Percentiles rank a stretch among this genome's conserved stretches.
Evolutionary conservation across 805 yeast genomes (phyloP).

Genomic region (Jamesozyma rosinii): DNA sequence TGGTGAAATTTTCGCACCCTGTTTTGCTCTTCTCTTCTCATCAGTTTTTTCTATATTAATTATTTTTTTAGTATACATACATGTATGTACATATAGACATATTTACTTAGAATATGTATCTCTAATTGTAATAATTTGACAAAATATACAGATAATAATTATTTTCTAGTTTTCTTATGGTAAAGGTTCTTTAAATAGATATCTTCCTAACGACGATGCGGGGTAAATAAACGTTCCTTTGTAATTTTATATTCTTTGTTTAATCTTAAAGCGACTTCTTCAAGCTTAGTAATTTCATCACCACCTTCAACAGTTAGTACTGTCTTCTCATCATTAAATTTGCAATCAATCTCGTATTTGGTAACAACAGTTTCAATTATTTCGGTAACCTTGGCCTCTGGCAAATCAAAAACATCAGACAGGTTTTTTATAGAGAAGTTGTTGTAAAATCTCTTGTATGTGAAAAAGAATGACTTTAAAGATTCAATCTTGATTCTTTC

Average conservation of each 20-base stretch:
- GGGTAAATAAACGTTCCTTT: slow-evolving; percentile 27
- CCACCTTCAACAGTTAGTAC: slow-evolving; percentile 63
- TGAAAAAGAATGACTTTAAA: slow-evolving; percentile 83
- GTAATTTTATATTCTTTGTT: slow-evolving; percentile 32
- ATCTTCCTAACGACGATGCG: slow-evolving; percentile 14
- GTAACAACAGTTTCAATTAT: slow-evolving; percentile 69
- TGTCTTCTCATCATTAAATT: slow-evolving; percentile 53
- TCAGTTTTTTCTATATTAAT: not conserved
- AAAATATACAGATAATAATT: slow-evolving; percentile 1
- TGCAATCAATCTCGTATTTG: slow-evolving; percentile 65
- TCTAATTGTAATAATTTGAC: not conserved
- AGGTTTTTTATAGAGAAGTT: slow-evolving; percentile 63
- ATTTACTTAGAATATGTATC: slow-evolving; percentile 1
- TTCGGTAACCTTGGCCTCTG: slow-evolving; percentile 46
- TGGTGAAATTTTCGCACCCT: too few species aligned
- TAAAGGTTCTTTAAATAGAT: not conserved
- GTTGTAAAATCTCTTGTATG: slow-evolving; percentile 66
- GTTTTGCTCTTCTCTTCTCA: not conserved
- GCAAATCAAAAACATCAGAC: slow-evolving; percentile 56
- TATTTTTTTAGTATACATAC: slow-evolving; percentile 1
- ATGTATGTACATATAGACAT: slow-evolving; percentile 2
- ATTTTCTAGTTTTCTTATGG: not conserved
- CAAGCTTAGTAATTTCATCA: slow-evolving; percentile 73
- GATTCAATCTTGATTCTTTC: slow-evolving; percentile 82
- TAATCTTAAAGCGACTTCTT: slow-evolving; percentile 76